phyloP scores from a whole-genome alignment of 164 flowering plant genomes.

The Nelumbo lutea region DNA sequence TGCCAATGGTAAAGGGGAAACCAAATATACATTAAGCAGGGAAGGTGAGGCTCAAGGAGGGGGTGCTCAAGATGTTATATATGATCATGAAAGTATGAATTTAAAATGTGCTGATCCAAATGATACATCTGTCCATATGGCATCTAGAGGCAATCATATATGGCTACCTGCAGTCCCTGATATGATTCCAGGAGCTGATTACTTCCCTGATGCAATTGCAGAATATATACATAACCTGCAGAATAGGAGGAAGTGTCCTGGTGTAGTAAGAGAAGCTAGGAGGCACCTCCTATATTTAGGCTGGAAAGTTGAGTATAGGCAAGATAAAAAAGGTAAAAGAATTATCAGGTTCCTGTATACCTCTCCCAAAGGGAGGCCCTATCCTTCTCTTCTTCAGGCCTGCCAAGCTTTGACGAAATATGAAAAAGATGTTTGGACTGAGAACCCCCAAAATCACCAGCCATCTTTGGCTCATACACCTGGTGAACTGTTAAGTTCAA shows the following conservation, averaged over 20 bases:
- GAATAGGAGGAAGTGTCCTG: not conserved
- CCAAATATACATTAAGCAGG: not conserved
- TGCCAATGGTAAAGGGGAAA: not conserved
- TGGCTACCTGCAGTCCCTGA: constrained; percentile 12
- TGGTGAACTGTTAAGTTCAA: constrained; percentile 8
- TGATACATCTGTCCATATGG: not conserved
- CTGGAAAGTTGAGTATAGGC: constrained; percentile 50
- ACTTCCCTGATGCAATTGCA: constrained; percentile 27
- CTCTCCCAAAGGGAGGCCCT: constrained; percentile 38
- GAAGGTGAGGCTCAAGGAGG: not conserved
- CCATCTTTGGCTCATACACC: constrained; percentile 9
- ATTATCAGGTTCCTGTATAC: constrained; percentile 28
- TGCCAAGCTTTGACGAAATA: constrained; percentile 20
- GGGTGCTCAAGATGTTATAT: not conserved
- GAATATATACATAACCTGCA: constrained; percentile 13
- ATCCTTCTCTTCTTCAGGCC: constrained; percentile 34
- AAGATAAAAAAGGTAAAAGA: not conserved
- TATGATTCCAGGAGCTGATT: constrained; percentile 10
- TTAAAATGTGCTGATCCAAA: not conserved
- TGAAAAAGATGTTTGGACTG: not conserved
- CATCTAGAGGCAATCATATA: not conserved
- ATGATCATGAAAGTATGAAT: not conserved
- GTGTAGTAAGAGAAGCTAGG: constrained; percentile 19
- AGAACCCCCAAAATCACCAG: constrained; percentile 5
- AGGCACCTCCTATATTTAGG: constrained; percentile 54